Evolutionary conservation across 192 early-diverging fungal species (phyloP), one percentile per base, ranked within the genome.

Genomic region (Coemansia asiatica): DNA sequence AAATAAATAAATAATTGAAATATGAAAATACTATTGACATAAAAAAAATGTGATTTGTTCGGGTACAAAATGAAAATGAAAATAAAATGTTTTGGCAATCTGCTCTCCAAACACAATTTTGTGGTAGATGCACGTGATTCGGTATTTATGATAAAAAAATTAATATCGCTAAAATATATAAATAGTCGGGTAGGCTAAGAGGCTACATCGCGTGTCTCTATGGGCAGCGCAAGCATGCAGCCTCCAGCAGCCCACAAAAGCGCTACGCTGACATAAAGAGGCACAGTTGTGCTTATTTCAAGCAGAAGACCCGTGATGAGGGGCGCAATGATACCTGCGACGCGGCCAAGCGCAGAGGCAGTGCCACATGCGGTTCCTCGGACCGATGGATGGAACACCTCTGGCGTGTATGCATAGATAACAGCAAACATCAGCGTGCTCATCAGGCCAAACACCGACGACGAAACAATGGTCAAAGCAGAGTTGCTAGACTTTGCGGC

Each of bases 361-460:
- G 87, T 85, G 19, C 92, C 93, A 28, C 85, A 87, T 0, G 89
- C 92, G 0, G 92, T 94, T 5, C 94, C 94, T 13, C 93, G 85
- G 36, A 90, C 78, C 9, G 83, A 75, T 0, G 90, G 86, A 16
- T 87, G 85, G 71, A 95, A 95, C 23, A 92, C 91, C 64, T 95
- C 94, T 0, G 94, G 92, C 22, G 94, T 94, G 63, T 94, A 95
- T 0, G 89, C 85, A 66, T 95, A 95, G 15, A 93, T 85, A 23
- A 94, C 90, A 1, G 90, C 94, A 81, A 93, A 94, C 67, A 90
- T 81, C n/a, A 92, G 67, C 0, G 91, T 88, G 28, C 88, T 82
- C 25, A 89, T 82, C 8, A 91, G 76, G 19, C 87, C 88, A 26
- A 90, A 81, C 12, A 83, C 68, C 0, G 88, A 87, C 4, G 87